Base-by-base conservation (phyloP, 1,284 basidiomycete species). In the Ustilago curta region DNA sequence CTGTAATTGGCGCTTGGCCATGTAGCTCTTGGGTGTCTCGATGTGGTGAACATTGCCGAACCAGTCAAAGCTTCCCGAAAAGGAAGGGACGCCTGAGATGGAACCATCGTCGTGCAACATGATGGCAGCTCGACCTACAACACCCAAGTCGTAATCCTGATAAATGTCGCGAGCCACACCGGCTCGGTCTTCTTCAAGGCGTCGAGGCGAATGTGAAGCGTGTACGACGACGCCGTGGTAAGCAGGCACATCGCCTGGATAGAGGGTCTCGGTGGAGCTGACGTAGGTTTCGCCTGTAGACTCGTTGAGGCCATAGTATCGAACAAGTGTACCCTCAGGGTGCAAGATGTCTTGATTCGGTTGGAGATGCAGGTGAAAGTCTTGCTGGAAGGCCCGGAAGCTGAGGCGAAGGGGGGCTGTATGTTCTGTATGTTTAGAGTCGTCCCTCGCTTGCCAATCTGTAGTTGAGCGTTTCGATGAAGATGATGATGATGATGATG, bases 221-320 rank as follows among this genome's bases (percentile, higher is more conserved):
- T 78, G 79, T 1, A 82, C 67, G 23, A 82, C 80, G 29, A 81
- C 77, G 25, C 80, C 80, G 25, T 79, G 80, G 42, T 78, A 82
- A 23, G 80, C 80, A n/a, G 72, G 55, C 4, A 81, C 69, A n/a
- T 82, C 77, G 43, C 68, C 61, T 1, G 64, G 72, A 21, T 45
- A 63, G 11, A 82, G 62, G n/a, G 44, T 63, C 47, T 78, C 70
- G 4, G 54, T 61, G 19, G 49, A 54, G 19, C 19, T 11, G 43
- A 78, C 39, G 37, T 58, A 76, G 40, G 51, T 74, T 40, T 59
- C 29, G 44, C 60, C 71, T 21, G 64, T 64, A 19, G 62, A 60
- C n/a, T 67, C 59, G 53, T 80, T 71, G 39, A 55, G 39, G 32
- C 19, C 67, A 32, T 70, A 59, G 57, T 77, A 77, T 27, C 59